phyloP scores from a whole-genome alignment of 805 yeast genomes.

The Brettanomyces custersianus region DNA sequence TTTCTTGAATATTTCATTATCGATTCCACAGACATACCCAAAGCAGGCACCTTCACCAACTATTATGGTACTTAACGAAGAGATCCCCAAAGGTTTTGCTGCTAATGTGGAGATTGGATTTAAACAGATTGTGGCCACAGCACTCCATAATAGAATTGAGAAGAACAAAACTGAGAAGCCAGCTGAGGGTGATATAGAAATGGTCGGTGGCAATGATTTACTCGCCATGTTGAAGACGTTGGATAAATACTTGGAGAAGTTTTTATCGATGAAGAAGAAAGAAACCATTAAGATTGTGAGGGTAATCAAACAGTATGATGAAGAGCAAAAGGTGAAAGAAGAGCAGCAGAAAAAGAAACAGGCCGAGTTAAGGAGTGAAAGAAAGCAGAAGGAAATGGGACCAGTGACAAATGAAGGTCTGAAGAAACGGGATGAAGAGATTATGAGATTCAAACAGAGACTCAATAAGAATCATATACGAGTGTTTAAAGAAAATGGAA shows the following conservation, averaged over 20 bases:
- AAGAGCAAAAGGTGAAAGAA: slow-evolving; percentile 1
- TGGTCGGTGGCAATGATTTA: slow-evolving; percentile 42
- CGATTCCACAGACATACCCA: slow-evolving; percentile 52
- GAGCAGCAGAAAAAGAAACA: slow-evolving; percentile 3
- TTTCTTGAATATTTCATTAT: slow-evolving; percentile 40
- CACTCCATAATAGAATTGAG: slow-evolving; percentile 22
- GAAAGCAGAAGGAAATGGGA: background rate
- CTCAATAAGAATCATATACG: slow-evolving; percentile 12
- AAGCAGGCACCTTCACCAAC: slow-evolving; percentile 32
- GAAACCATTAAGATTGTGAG: slow-evolving; percentile 53
- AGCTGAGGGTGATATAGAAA: slow-evolving; percentile 15
- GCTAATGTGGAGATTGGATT: slow-evolving; percentile 63
- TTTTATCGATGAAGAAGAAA: slow-evolving; percentile 49
- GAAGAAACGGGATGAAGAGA: slow-evolving; percentile 14
- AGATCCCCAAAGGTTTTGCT: slow-evolving; percentile 62
- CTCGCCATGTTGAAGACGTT: slow-evolving; percentile 45
- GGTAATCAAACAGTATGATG: slow-evolving; percentile 13
- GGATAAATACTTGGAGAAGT: slow-evolving; percentile 49
- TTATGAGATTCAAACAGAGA: slow-evolving; percentile 21
- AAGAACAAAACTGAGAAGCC: slow-evolving; percentile 5
- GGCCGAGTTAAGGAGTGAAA: slow-evolving; percentile 5
- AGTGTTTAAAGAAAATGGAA: slow-evolving; percentile 21
- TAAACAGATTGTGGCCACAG: slow-evolving; percentile 32
- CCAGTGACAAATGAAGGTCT: slow-evolving; percentile 7
- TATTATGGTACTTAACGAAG: slow-evolving; percentile 51